phyloP scores from a whole-genome alignment of 2,329 filamentous ascomycete species.

The Cytospora schulzeri region DNA sequence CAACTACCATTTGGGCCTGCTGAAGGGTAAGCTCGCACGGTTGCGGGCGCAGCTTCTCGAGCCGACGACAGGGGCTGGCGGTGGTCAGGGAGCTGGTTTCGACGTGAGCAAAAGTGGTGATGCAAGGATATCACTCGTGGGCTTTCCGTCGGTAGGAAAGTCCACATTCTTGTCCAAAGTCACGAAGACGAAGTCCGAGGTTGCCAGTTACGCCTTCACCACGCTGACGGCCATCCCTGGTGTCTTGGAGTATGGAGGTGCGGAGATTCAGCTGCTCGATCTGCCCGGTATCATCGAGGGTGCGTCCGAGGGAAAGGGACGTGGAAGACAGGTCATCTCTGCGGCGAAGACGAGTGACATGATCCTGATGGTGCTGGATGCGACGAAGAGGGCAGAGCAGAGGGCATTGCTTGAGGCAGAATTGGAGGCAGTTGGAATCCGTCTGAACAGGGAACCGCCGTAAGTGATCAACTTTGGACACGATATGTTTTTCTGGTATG shows the following conservation, averaged over 20 bases:
- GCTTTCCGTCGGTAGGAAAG: constrained; percentile 98
- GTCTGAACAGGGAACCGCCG: constrained; percentile 89
- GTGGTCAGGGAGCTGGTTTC: constrained; percentile 80
- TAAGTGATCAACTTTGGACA: constrained; percentile 49
- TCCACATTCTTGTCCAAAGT: constrained; percentile 99
- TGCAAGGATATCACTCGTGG: constrained; percentile 93
- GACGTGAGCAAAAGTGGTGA: constrained; percentile 96
- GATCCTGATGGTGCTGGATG: constrained; percentile 95
- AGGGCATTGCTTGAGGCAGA: constrained; percentile 86
- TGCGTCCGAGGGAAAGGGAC: constrained; percentile 90
- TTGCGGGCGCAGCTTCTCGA: constrained; percentile 93
- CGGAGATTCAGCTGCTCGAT: constrained; percentile 97
- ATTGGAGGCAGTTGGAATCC: constrained; percentile 91
- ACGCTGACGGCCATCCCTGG: constrained; percentile 96
- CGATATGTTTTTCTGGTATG: background rate
- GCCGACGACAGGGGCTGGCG: constrained; percentile 76
- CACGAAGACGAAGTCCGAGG: constrained; percentile 95
- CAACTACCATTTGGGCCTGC: constrained; percentile 95
- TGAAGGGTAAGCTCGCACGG: constrained; percentile 97
- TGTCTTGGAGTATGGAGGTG: constrained; percentile 95
- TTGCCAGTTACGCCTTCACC: constrained; percentile 95
- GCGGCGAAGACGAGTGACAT: constrained; percentile 98
- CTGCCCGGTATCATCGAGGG: constrained; percentile 98
- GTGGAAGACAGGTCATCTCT: constrained; percentile 94
- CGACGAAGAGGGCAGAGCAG: constrained; percentile 95